Percentiles rank a stretch among this genome's conserved stretches.
phyloP scores from a whole-genome alignment of 495 filamentous ascomycete genomes.

The Astrothelium subdiscretum region DNA sequence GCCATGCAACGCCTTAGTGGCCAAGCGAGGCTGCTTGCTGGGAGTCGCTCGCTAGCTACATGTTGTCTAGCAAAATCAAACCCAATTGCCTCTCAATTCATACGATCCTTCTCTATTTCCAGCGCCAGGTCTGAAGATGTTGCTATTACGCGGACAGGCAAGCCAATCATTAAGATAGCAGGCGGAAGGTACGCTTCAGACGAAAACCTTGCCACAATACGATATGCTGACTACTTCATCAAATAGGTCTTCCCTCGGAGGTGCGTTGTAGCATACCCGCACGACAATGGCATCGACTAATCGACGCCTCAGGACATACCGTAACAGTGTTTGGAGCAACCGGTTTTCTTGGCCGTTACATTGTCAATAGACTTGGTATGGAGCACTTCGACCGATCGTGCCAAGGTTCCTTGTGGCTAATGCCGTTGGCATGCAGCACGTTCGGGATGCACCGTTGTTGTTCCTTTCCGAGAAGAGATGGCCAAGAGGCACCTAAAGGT shows the following conservation, averaged over 20 bases:
- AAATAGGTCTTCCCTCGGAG: conserved; percentile 77
- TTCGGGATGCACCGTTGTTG: conserved; percentile 81
- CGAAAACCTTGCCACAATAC: no score
- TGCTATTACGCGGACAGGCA: conserved; percentile 31
- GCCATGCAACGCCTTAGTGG: neutral
- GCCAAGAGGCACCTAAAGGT: conserved; percentile 92
- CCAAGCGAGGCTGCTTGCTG: neutral
- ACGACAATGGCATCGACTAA: conserved; percentile 4
- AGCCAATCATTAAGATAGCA: conserved; percentile 31
- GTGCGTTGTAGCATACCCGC: conserved; percentile 34
- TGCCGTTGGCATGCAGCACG: conserved; percentile 44
- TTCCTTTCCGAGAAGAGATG: conserved; percentile 97
- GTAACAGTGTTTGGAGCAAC: conserved; percentile 97
- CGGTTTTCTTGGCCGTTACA: conserved; percentile 90
- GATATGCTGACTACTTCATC: no score
- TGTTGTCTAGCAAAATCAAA: neutral
- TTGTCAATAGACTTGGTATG: conserved; percentile 85
- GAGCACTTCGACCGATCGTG: neutral
- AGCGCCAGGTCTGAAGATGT: conserved; percentile 23
- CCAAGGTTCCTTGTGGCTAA: neutral
- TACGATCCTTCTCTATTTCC: neutral
- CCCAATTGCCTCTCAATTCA: neutral
- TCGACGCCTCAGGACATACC: conserved; percentile 59
- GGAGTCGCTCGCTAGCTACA: neutral
- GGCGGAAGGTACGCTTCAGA: conserved; percentile 26